Evolutionary conservation across 2,329 filamentous ascomycete genomes (phyloP), one percentile per base, ranked within the genome.

Genomic region (Colletotrichum tabaci): DNA sequence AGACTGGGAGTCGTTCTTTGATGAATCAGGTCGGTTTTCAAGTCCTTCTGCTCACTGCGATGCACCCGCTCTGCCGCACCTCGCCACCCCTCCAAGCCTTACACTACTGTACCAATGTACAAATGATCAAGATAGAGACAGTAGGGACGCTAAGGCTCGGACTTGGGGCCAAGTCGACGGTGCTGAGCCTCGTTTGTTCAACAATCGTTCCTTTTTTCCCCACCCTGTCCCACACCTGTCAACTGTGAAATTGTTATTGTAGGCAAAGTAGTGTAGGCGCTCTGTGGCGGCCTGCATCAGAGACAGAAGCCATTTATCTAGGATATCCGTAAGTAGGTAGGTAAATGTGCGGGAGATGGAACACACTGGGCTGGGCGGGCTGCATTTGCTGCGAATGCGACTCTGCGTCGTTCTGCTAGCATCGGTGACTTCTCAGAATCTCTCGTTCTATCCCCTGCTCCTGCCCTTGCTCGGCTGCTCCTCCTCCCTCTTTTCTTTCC

Each of bases 131-230:
- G 10, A 40, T 23, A 15, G 16, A 42, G 38, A 42, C 21, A 5
- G 16, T 21, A 46, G 30, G 30, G 30, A 49, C 66, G 63, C 35
- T 21, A 44, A 49, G 42, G 23, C 23, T 26, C 35, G 46, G 40
- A 47, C 44, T 49, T 49, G 49, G 26, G 35, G 49, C 47, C 42
- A 26, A 61, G 16, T 67, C 63, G 38, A 44, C 56, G 67, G 40
- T 72, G 69, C 55, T 66, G 70, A 71, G 70, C 66, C 56, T 58
- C 52, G 61, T 44, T 42, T 49, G 61, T 44, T 42, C 56, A 61
- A 61, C 61, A 56, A 55, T 49, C 46, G 52, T 64, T 66, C 58
- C 55, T 15, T 46, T 13, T 21, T 50, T 53, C 49, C 30, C 61
- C 70, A 61, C 61, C 35, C 9, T 15, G 52, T 61, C 66, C 60